These are phyloP conservation scores for Eucalyptus viminalis DNA, from an alignment of 345 rosid species.

Conservation along the genomic window DNA sequence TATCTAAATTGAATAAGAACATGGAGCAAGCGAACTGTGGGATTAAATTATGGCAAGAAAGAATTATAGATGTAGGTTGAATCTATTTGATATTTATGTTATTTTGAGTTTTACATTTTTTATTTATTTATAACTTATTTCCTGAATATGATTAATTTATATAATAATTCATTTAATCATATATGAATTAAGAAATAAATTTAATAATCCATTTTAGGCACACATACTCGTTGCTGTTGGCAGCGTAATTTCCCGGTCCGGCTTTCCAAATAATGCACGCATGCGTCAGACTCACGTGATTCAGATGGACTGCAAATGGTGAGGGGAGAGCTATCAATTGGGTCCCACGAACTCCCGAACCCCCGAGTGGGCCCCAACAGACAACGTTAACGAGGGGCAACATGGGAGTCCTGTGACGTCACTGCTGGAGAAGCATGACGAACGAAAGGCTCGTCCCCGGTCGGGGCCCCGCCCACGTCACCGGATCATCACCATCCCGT, in stretches of 20 bases:
- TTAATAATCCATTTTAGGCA: too few species aligned
- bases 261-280: background rate
- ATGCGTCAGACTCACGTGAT: background rate
- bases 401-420: background rate
- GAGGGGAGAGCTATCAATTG: background rate
- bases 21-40: accelerated
- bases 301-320: background rate
- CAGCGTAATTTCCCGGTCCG: background rate
- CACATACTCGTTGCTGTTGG: background rate
- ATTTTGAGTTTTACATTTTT: too few species aligned
- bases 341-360: background rate
- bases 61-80: accelerated
- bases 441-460: background rate
- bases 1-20: too few species aligned
- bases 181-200: too few species aligned
- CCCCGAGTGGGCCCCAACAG: background rate
- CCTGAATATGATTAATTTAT: too few species aligned
- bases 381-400: background rate
- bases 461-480: background rate
- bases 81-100: too few species aligned
- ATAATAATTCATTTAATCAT: too few species aligned
- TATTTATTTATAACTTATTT: too few species aligned
- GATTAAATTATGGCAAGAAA: accelerated
- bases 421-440: background rate
- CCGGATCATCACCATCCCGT: background rate